Evolutionary conservation across 139 green algal species (phyloP).

Genomic region (Mychonastes homosphaera): DNA sequence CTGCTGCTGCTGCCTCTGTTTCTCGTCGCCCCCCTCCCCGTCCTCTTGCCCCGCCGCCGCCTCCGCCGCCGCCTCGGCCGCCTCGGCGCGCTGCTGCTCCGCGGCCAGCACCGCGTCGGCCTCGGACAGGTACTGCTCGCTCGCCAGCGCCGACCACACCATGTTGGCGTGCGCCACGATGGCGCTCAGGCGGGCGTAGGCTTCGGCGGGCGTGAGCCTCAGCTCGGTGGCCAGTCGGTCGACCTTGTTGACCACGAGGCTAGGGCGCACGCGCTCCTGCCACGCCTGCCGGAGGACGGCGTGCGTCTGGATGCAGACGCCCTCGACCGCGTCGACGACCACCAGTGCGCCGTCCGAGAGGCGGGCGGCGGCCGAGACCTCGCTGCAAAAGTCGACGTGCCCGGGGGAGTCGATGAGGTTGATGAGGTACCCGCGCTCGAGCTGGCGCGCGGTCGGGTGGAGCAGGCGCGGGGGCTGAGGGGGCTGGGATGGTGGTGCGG

Average conservation of each 20-base stretch:
- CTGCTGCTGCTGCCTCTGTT: conserved; percentile 4
- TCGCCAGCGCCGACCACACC: conserved; percentile 77
- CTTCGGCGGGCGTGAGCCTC: conserved; percentile 60
- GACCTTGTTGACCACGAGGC: conserved; percentile 96
- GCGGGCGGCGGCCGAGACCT: conserved; percentile 87
- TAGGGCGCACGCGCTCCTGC: conserved; percentile 70
- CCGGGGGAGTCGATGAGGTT: conserved; percentile 98
- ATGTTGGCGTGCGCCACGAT: conserved; percentile 93
- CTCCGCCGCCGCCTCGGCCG: neutral
- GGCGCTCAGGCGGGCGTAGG: conserved; percentile 56
- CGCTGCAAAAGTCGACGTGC: conserved; percentile 97
- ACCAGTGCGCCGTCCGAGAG: conserved; percentile 90
- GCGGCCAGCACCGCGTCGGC: conserved; percentile 78
- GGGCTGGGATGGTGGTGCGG: neutral
- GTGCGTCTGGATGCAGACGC: conserved; percentile 98
- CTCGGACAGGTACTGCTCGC: conserved; percentile 77
- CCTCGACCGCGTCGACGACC: conserved; percentile 94
- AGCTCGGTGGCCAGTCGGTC: conserved; percentile 91
- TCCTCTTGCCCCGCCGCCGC: no score
- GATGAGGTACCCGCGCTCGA: conserved; percentile 61
- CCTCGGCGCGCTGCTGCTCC: conserved; percentile 25
- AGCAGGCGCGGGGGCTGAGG: conserved; percentile 21
- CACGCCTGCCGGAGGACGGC: conserved; percentile 91
- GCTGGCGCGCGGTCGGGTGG: conserved; percentile 22
- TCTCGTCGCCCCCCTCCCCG: no score